Conservation (phyloP, 2,329 filamentous ascomycete genomes). For the Alternaria sp. region DNA sequence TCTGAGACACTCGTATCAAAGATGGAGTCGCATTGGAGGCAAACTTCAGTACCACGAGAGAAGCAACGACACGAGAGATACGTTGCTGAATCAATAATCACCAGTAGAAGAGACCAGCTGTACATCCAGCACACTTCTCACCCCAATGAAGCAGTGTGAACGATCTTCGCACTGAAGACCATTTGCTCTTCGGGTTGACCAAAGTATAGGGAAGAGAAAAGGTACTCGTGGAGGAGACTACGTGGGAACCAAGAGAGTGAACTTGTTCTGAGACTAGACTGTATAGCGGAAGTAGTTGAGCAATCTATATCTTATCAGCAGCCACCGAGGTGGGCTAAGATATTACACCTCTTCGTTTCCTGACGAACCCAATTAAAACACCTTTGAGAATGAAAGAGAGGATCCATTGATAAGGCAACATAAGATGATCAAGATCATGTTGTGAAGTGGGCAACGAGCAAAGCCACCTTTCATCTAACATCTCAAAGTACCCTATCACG, state of each 20-base stretch:
- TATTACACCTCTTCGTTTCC: no score
- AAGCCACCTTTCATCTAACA: not conserved
- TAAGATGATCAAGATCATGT: no score
- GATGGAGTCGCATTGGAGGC: not conserved
- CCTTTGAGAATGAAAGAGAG: no score
- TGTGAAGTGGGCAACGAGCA: not conserved
- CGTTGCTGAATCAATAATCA: no score
- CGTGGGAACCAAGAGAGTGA: no score
- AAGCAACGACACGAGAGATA: no score
- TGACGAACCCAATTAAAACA: no score
- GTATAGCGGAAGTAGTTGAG: not conserved
- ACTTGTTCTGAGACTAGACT: not conserved
- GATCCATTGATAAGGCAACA: no score
- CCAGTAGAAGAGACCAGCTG: no score
- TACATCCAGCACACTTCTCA: not conserved
- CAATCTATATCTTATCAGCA: not conserved
- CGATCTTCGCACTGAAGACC: not conserved
- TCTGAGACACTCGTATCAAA: slow-evolving; percentile 20
- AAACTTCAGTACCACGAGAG: no score
- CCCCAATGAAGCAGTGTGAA: not conserved
- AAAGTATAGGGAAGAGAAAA: not conserved
- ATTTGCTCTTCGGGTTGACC: not conserved
- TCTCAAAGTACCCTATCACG: not conserved
- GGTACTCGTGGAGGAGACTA: not conserved
- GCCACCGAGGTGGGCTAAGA: no score